These are phyloP conservation scores for Cylindrodendrum hubeiense DNA, from an alignment of 2,329 filamentous ascomycete species.

Conservation along the genomic window DNA sequence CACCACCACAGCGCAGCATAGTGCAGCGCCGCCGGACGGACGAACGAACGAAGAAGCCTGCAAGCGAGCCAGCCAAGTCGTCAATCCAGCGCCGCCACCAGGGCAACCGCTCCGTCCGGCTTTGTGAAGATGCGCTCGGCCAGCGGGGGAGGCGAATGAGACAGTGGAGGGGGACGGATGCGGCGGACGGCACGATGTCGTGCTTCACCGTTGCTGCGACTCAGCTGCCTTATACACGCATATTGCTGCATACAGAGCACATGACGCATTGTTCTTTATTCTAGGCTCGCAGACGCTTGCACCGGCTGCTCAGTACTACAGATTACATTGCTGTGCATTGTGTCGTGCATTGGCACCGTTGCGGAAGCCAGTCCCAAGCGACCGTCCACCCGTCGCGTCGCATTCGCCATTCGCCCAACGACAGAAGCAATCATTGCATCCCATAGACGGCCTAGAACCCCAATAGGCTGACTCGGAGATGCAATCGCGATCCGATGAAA, in stretches of 20 bases:
- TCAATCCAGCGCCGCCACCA: constrained; percentile 16
- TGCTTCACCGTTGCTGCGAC: constrained; percentile 35
- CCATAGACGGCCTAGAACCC: constrained; percentile 3
- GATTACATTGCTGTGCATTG: not conserved
- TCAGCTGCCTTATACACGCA: constrained; percentile 30
- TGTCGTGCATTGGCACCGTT: not conserved
- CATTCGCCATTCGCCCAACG: not conserved
- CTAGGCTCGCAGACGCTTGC: not conserved
- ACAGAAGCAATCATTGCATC: constrained; percentile 9
- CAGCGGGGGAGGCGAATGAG: constrained; percentile 40
- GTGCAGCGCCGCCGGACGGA: constrained; percentile 22
- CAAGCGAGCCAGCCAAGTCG: constrained; percentile 24
- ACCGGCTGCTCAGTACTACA: not conserved
- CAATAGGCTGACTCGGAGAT: constrained; percentile 8
- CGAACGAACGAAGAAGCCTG: constrained; percentile 25
- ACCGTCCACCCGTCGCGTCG: not conserved
- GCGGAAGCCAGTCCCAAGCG: not conserved
- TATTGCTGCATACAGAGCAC: constrained; percentile 4
- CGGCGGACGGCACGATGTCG: constrained; percentile 42
- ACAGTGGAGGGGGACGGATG: constrained; percentile 34
- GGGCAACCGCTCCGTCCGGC: constrained; percentile 15
- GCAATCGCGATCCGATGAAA: constrained; percentile 20
- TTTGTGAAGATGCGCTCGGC: not conserved
- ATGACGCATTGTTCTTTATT: not conserved
- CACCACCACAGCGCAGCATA: constrained; percentile 31